phyloP scores from a whole-genome alignment of 2,329 filamentous ascomycete genomes.

The Aspergillus uvarum region DNA sequence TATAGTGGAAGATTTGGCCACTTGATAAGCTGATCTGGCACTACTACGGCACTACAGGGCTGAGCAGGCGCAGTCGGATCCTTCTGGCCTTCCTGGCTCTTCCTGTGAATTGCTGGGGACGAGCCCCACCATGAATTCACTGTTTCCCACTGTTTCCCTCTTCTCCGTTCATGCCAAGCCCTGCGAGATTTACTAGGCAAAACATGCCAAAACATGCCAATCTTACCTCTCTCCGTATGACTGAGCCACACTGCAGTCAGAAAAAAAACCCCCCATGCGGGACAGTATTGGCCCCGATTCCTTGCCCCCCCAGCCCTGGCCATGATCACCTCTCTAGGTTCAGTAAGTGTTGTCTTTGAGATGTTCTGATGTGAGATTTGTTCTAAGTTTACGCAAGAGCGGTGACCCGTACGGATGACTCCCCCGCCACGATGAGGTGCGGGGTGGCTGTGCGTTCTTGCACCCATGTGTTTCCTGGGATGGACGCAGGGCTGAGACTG shows the following conservation, averaged over 20 bases:
- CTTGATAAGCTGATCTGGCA: slow-evolving; percentile 16
- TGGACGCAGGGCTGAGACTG: background rate
- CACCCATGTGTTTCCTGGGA: background rate
- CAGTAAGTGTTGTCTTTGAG: too few relatives aligned
- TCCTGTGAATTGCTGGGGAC: background rate
- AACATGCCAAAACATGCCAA: slow-evolving; percentile 6
- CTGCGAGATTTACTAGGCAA: slow-evolving; percentile 2
- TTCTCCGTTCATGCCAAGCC: slow-evolving; percentile 1
- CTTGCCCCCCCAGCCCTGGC: background rate
- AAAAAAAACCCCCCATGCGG: background rate
- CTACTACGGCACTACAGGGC: slow-evolving; percentile 11
- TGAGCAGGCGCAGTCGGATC: slow-evolving; percentile 11
- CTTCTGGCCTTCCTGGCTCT: background rate
- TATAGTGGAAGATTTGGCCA: slow-evolving; percentile 19
- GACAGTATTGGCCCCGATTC: background rate
- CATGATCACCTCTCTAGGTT: too few relatives aligned
- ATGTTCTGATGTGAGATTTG: background rate
- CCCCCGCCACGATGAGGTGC: slow-evolving; percentile 2
- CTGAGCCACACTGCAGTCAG: background rate
- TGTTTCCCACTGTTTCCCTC: slow-evolving; percentile 12
- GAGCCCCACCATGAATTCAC: slow-evolving; percentile 12
- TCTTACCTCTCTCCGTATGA: background rate
- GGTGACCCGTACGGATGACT: background rate
- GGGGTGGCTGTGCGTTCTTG: slow-evolving; percentile 3
- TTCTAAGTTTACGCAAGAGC: background rate